Base-by-base conservation (phyloP, 176 grass and related monocot genomes). In the Triticum aestivum region DNA sequence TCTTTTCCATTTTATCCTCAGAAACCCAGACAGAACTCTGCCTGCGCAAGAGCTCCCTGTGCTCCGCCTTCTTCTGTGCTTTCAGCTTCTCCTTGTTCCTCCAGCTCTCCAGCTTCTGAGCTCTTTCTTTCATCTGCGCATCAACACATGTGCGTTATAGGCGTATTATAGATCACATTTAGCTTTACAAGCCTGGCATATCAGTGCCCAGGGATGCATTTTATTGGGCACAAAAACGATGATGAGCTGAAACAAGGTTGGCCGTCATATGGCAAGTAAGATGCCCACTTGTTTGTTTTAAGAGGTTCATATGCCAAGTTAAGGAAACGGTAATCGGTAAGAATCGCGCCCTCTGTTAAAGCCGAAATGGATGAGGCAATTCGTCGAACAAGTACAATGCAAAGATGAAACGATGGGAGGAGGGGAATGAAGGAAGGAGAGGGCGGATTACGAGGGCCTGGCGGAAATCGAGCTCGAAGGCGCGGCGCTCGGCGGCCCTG, bases 101-200 rank as follows among this genome's bases (percentile, higher is more conserved):
- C 94, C 92, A 96, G 65, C 77, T 89, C 86, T 94, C 94, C 76
- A 98, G 54, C 79, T 94, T 98, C 79, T 92, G 79, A 32, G 89
- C 61, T 94, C 94, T 94, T 94, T 98, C 93, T 89, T 94, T 92
- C 86, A 94, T 92, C 94, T 98, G 87, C 54, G 54, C 11, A 85
- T 71, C 11, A 84, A 37, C 6, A 37, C 44, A 79, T 56, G 66
- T 67, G 18, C 2, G 23, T 79, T 87, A 87, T 23, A 77, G 41
- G 11, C 8, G 37, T 8, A 79, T 74, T 42, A 8, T 32, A 47
- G 26, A 81, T 72, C 73, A 54, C 42, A 51, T 9, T 65, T 35
- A 47, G 29, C 27, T 68, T 52, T 54, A 69, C 14, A 58, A 17
- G 49, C 11, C 6, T 41, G 3, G 5, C 9, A 17, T 42, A 79